Base-by-base conservation (phyloP, 306 rosid genomes). In the Pterocarpus macrocarpus region DNA sequence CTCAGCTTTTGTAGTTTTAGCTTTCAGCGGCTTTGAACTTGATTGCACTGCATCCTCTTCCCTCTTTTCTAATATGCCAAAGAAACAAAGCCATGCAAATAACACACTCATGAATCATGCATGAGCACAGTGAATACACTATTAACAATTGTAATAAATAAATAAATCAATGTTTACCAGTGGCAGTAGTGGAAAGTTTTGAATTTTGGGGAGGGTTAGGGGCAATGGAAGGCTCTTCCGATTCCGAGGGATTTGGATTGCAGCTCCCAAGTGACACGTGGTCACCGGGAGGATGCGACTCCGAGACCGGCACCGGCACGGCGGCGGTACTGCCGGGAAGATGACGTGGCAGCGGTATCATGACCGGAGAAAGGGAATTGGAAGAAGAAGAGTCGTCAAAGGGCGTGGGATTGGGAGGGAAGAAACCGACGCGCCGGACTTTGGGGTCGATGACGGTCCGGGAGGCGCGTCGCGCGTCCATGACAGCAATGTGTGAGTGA, bases 1-100 rank as follows among this genome's bases (percentile, higher is more conserved):
- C 68, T 91, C 92, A 12, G 89, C 92, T 71, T 85, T 91, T 17
- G 92, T 85, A 2, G 89, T 83, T 86, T 89, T 89, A 16, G 71
- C 71, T 81, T 87, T 91, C 57, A 59, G 47, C 0, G 85, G 67
- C 69, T 85, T 82, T n/a, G 88, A 80, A 77, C 61, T 77, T 10
- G 86, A 16, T 10, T 71, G 65, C 47, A 8, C 30, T 47, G 11
- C 44, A 16, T 81, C 80, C 56, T 78, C 84, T 69, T 86, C 92
- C 57, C 73, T 70, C 80, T 88, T 91, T 63, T 81, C 93, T 64
- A 64, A 32, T 3, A 22, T 74, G 14, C 13, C 7, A 22, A 39
- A 12, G 14, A n/a, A 57, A 0, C 11, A 22, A 36, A n/a, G 22
- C 43, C 47, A 43, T 43, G 8, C 47, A 43, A 43, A 43, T 43